Evolutionary conservation across 1,139 yeast genomes (phyloP).

Genomic region (Kodamaea sp.): DNA sequence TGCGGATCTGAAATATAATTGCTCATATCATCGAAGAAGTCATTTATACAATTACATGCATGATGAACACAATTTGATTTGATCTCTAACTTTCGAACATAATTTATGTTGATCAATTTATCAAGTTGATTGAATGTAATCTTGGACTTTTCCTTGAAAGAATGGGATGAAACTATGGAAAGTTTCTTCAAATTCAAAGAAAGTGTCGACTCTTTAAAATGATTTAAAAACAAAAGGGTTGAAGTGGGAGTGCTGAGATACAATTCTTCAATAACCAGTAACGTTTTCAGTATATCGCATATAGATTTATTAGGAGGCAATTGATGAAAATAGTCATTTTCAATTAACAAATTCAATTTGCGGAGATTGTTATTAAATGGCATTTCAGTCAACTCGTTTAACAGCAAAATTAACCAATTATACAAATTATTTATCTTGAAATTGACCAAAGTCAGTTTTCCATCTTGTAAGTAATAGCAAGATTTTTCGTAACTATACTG

Average conservation of each 20-base stretch:
- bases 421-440: constrained; percentile 17
- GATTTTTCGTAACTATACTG: constrained; percentile 18
- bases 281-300: neutral
- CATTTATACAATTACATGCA: constrained; percentile 21
- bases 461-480: constrained; percentile 8
- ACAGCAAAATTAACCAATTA: constrained; percentile 24
- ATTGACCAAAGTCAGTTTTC: constrained; percentile 6
- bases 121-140: constrained; percentile 13
- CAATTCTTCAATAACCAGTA: constrained; percentile 13
- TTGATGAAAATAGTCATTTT: constrained; percentile 6
- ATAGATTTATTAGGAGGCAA: neutral
- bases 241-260: constrained; percentile 21
- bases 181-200: constrained; percentile 15
- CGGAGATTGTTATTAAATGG: constrained; percentile 19
- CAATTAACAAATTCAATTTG: constrained; percentile 21
- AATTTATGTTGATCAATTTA: constrained; percentile 15
- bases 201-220: constrained; percentile 8
- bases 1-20: constrained; percentile 4
- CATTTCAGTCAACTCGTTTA: constrained; percentile 18
- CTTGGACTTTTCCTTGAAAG: constrained; percentile 15
- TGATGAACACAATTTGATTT: constrained; percentile 23
- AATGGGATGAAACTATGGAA: constrained; percentile 20
- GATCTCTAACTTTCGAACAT: constrained; percentile 20
- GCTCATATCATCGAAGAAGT: constrained; percentile 19
- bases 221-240: constrained; percentile 15